Conservation (phyloP, 2,329 filamentous ascomycete genomes). For the Monilinia vaccinii-corymbosi region DNA sequence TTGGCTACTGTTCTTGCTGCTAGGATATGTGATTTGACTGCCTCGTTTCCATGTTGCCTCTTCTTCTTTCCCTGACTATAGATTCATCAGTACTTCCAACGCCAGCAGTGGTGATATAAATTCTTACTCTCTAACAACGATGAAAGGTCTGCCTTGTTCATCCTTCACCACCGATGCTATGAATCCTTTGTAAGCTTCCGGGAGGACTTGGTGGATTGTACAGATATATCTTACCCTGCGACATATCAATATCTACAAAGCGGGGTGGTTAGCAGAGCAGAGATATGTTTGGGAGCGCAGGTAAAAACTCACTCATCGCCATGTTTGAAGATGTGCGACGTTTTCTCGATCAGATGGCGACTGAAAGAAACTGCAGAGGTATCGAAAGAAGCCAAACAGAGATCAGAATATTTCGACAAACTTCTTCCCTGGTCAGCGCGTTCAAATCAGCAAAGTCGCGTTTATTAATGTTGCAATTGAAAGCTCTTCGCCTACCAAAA, state of each 20-base stretch:
- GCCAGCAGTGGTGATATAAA: conserved; percentile 15
- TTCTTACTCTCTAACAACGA: conserved; percentile 91
- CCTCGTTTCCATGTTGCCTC: conserved; percentile 91
- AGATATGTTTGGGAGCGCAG: conserved; percentile 18
- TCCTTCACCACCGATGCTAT: conserved; percentile 78
- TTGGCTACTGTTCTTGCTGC: conserved; percentile 92
- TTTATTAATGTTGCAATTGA: too few relatives aligned
- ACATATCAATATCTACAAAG: conserved; percentile 65
- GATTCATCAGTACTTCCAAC: conserved; percentile 14
- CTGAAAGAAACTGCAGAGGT: conserved; percentile 1
- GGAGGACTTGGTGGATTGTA: not conserved
- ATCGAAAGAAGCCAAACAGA: not conserved
- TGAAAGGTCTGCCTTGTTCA: conserved; percentile 94
- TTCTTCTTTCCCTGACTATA: conserved; percentile 91
- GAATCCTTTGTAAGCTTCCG: conserved; percentile 19
- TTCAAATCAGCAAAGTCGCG: conserved; percentile 17
- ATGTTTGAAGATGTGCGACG: conserved; percentile 34
- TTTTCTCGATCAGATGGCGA: conserved; percentile 12
- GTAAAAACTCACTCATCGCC: conserved; percentile 47
- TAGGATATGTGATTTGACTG: conserved; percentile 96
- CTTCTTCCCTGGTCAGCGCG: conserved; percentile 16
- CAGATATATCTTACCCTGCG: conserved; percentile 57
- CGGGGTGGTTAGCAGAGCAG: conserved; percentile 20
- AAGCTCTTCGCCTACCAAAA: conserved; percentile 16
- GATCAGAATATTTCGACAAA: not conserved